Percentiles rank a stretch among this genome's conserved stretches.
phyloP scores from a whole-genome alignment of 768 basidiomycete genomes.

The Tubosaeta sp. region DNA sequence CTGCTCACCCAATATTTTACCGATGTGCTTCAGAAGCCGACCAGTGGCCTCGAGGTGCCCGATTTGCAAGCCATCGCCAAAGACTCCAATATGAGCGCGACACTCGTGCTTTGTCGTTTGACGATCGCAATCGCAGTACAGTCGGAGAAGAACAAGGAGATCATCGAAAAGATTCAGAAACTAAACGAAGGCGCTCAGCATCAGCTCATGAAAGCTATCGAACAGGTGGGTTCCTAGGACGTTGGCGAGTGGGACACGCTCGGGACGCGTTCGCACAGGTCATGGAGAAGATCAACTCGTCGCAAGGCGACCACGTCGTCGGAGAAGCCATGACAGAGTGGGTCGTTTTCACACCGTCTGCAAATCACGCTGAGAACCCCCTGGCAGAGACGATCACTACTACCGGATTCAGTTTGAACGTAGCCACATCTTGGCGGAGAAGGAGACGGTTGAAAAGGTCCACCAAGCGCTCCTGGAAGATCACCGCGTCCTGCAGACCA shows the following conservation, averaged over 20 bases:
- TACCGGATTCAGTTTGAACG: conserved; percentile 80
- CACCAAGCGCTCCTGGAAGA: conserved; percentile 75
- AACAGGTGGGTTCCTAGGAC: conserved; percentile 57
- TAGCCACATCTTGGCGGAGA: conserved; percentile 73
- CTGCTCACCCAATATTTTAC: conserved; percentile 87
- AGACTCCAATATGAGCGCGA: conserved; percentile 60
- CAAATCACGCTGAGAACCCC: conserved; percentile 7
- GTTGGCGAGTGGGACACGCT: background rate
- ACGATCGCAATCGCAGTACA: conserved; percentile 86
- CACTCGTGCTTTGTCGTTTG: conserved; percentile 72
- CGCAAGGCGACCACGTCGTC: conserved; percentile 43
- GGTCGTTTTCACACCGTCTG: conserved; percentile 27
- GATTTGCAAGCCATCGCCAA: conserved; percentile 85
- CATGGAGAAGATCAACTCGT: conserved; percentile 66
- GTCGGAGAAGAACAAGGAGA: conserved; percentile 81
- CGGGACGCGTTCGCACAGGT: conserved; percentile 41
- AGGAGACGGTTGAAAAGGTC: conserved; percentile 80
- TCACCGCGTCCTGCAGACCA: conserved; percentile 68
- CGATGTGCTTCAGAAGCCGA: conserved; percentile 78
- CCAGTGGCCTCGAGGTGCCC: conserved; percentile 76
- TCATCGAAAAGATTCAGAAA: conserved; percentile 85
- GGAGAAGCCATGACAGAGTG: conserved; percentile 77
- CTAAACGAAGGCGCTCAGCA: conserved; percentile 83
- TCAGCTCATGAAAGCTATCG: conserved; percentile 88
- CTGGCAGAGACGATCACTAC: conserved; percentile 77